phyloP scores from a whole-genome alignment of 495 filamentous ascomycete genomes.

The Lophiotrema nucula region DNA sequence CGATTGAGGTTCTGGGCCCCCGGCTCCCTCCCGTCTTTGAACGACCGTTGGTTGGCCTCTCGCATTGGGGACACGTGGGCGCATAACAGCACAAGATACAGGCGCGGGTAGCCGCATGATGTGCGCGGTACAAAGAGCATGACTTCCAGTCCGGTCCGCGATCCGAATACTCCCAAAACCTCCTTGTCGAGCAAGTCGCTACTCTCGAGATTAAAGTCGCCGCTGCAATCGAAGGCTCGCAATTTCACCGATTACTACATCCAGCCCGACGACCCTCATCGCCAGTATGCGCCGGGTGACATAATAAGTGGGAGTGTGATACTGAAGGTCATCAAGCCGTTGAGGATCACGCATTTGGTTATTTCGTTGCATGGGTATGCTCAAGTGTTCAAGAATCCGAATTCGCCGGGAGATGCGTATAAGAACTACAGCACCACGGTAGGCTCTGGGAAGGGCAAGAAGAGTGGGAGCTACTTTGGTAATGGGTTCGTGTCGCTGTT shows the following conservation, averaged over 20 bases:
- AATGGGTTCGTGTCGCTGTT: conserved; percentile 85
- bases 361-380: conserved; percentile 85
- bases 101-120: conserved; percentile 33
- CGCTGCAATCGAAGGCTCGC: conserved; percentile 64
- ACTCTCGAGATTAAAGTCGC: conserved; percentile 58
- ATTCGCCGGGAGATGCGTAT: conserved; percentile 59
- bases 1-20: neutral
- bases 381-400: conserved; percentile 78
- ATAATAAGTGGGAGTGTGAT: conserved; percentile 70
- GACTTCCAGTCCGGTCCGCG: conserved; percentile 36
- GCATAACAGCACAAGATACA: neutral
- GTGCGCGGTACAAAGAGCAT: conserved; percentile 36
- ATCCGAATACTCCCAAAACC: conserved; percentile 19
- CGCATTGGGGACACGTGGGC: no score
- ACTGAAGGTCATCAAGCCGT: conserved; percentile 74
- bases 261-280: conserved; percentile 80
- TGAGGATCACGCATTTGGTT: conserved; percentile 87
- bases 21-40: no score
- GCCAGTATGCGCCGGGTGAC: conserved; percentile 73
- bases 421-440: conserved; percentile 44
- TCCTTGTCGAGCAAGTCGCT: conserved; percentile 44
- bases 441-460: conserved; percentile 54
- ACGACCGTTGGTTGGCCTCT: no score
- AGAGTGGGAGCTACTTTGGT: conserved; percentile 67
- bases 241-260: conserved; percentile 80